Evolutionary conservation across 2,329 filamentous ascomycete species (phyloP).

Genomic region (Microdochium paspali): DNA sequence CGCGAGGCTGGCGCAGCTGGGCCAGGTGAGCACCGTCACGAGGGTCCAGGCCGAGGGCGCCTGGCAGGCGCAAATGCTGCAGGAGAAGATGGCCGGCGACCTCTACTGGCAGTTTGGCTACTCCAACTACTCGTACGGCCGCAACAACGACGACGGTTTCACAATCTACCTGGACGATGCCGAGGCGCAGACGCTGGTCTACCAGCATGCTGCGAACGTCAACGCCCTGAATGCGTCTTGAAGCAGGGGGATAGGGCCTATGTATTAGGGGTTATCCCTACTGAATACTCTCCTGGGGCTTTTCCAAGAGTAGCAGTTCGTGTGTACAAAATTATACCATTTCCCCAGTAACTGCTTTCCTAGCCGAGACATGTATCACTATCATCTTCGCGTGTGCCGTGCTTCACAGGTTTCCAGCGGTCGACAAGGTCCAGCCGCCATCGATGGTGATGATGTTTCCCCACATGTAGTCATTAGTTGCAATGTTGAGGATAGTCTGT

Average conservation of each 20-base stretch:
- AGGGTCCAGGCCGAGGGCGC: slow-evolving; percentile 32
- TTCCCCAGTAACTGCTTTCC: no score
- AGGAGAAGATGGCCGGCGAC: slow-evolving; percentile 35
- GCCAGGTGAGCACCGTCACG: slow-evolving; percentile 30
- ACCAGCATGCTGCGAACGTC: slow-evolving; percentile 20
- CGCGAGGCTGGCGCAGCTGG: slow-evolving; percentile 33
- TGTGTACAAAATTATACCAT: no score
- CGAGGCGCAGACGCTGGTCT: slow-evolving; percentile 32
- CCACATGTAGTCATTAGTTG: slow-evolving; percentile 17
- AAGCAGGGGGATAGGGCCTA: not conserved
- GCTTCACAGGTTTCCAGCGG: slow-evolving; percentile 11
- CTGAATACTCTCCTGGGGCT: no score
- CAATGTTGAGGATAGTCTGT: slow-evolving; percentile 9
- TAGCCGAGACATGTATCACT: no score
- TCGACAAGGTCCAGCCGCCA: slow-evolving; percentile 11
- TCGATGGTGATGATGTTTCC: slow-evolving; percentile 14
- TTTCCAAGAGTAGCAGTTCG: no score
- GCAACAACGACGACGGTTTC: slow-evolving; percentile 46
- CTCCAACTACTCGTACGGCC: slow-evolving; percentile 38
- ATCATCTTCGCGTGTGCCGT: no score
- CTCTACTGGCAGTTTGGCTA: slow-evolving; percentile 49
- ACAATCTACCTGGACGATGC: slow-evolving; percentile 44
- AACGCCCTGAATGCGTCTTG: not conserved
- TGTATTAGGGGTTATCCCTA: no score
- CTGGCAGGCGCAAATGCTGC: slow-evolving; percentile 39